Evolutionary conservation across 805 yeast genomes (phyloP), one percentile per base, ranked within the genome.

Genomic region (Pichia phayaonensis): DNA sequence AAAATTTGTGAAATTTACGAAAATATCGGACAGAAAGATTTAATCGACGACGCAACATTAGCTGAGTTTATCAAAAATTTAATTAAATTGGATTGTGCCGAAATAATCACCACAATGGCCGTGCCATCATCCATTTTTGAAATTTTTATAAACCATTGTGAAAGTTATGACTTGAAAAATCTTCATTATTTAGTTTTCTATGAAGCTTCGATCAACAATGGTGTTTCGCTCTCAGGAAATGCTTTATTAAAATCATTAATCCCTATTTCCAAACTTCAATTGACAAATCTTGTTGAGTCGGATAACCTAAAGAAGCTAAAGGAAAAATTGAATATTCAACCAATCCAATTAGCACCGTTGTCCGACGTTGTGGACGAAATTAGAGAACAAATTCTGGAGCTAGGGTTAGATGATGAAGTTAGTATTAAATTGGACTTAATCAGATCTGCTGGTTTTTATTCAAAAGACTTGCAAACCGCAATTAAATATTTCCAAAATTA

Each of bases 401-500:
- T 47, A 20, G 52, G 49, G 8, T 24, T 59, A 20, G 63, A 59
- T 42, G 54, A 49, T n/a, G 27, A 31, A 4, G 43, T 52, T 13
- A 40, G 45, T 15, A 45, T 54, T 2, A 56, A 56, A 44, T 21
- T 58, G 8, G 29, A 50, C 21, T 44, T 61, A 8, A 24, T 64
- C 12, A 55, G 50, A 47, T 56, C 63, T 1, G 45, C 55, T n/a
- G 68, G 63, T 1, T 62, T 64, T 44, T 50, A 59, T 44, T 52
- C 55, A 8, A 29, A 47, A 4, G 64, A 65, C 44, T 41, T 67
- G 23, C 39, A 42, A 11, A 49, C 44, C 8, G 55, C 69, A 0
- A 42, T 64, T 6, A 50, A 59, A 22, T 51, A 51, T 24, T 64
- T 58, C 40, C 58, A 59, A 21, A 38, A 45, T 3, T 66, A 59